Percentiles rank a stretch among this genome's conserved stretches.
Evolutionary conservation across 2,329 filamentous ascomycete genomes (phyloP).

Genomic region (Monosporascus sp.): DNA sequence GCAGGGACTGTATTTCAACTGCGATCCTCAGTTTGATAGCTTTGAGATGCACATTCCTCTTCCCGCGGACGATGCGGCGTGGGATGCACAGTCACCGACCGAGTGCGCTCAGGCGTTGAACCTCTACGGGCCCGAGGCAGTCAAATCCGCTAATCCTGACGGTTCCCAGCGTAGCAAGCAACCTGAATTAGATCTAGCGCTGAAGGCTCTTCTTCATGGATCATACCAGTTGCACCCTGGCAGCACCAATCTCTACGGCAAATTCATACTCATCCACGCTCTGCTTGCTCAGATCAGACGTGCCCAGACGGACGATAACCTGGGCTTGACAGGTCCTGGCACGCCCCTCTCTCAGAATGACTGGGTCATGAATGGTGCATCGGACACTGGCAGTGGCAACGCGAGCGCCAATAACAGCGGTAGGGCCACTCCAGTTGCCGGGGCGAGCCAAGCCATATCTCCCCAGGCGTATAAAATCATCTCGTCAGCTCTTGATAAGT

Average conservation of each 20-base stretch:
- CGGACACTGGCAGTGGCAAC: slow-evolving; percentile 35
- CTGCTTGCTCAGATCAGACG: slow-evolving; percentile 56
- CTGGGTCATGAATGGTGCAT: slow-evolving; percentile 43
- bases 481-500: slow-evolving; percentile 60
- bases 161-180: slow-evolving; percentile 62
- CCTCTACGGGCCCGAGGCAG: slow-evolving; percentile 51
- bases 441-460: slow-evolving; percentile 31
- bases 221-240: slow-evolving; percentile 56
- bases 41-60: slow-evolving; percentile 63
- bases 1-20: slow-evolving; percentile 67
- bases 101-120: slow-evolving; percentile 63
- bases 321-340: slow-evolving; percentile 35
- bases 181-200: slow-evolving; percentile 55
- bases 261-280: slow-evolving; percentile 68
- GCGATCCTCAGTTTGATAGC: slow-evolving; percentile 55
- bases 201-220: slow-evolving; percentile 56
- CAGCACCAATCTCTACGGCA: slow-evolving; percentile 66
- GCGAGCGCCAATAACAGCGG: slow-evolving; percentile 42
- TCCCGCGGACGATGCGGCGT: slow-evolving; percentile 67
- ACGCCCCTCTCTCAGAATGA: slow-evolving; percentile 56
- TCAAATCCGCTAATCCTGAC: slow-evolving; percentile 51
- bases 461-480: slow-evolving; percentile 43
- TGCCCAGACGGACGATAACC: slow-evolving; percentile 36
- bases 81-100: slow-evolving; percentile 57
- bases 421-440: slow-evolving; percentile 40